Conservation (phyloP, 257 asterid genomes). For the Capsicum pubescens region DNA sequence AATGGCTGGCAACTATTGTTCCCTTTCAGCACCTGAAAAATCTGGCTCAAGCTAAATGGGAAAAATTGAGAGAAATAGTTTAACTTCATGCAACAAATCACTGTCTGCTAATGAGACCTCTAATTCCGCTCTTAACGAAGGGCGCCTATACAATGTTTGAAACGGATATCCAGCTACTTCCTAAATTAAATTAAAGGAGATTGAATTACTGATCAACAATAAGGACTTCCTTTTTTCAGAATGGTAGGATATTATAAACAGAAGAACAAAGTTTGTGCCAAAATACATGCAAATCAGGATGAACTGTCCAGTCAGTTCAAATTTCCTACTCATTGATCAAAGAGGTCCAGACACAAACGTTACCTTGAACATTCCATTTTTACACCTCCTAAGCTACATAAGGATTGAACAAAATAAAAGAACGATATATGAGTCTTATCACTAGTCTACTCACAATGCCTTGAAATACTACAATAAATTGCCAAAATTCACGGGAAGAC, state of each 20-base stretch:
- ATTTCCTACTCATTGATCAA: not conserved
- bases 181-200: not conserved
- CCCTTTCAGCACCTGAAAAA: not conserved
- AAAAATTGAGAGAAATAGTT: not conserved
- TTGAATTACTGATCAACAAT: not conserved
- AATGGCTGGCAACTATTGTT: not conserved
- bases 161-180: not conserved
- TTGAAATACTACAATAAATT: not conserved
- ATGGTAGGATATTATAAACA: not conserved
- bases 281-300: not conserved
- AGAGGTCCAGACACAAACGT: not conserved
- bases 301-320: conserved; percentile 5
- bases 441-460: not conserved
- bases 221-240: not conserved
- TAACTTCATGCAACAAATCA: conserved; percentile 20
- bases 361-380: not conserved
- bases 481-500: not conserved
- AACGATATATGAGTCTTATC: not conserved
- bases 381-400: not conserved
- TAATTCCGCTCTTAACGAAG: not conserved
- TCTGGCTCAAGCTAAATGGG: not conserved
- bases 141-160: not conserved
- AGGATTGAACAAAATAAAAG: not conserved
- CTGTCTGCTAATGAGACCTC: not conserved
- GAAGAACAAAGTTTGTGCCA: not conserved